Base-by-base conservation (phyloP, 768 basidiomycete genomes). In the Lyophyllum shimeji region DNA sequence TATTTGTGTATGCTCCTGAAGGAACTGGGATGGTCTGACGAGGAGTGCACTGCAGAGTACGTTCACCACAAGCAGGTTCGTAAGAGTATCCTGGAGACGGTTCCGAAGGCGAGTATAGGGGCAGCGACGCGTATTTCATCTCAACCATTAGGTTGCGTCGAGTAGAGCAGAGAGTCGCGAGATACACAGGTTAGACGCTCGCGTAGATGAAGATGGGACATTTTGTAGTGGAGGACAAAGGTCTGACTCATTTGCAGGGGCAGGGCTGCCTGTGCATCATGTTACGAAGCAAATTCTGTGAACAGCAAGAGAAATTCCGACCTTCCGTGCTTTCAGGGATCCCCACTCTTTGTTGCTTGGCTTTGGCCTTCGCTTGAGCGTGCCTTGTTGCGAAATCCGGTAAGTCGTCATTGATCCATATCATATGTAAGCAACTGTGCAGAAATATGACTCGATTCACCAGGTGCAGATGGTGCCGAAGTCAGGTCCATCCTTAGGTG, bases 51-150 rank as follows among this genome's bases (percentile, higher is more conserved):
- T 82, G 78, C 7, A 89, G 77, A 17, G 74, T 73, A 51, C 73
- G 71, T 60, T 89, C 87, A 24, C 78, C 82, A 2, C 68, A 71
- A 3, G 74, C 66, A 31, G 82, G 85, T 24, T 78, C 77, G 33
- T 67, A 76, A 46, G 87, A 84, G 63, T 89, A 90, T 7, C 71
- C 65, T 1, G 87, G 87, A 1, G 79, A 75, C 24, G 81, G 80
- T 1, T 70, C 68, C 6, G 84, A 79, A 1, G 81, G 75, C 0
- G 83, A 76, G 64, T 89, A 89, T 6, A 65, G 65, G 18, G 87
- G 84, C 29, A 84, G 23, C 3, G 40, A 17, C 46, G 56, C 46
- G 46, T 52, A 42, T 25, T 25, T 53, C 13, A 21, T 23, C 40
- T 51, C 52, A 27, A 46, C 7, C 48, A 60, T 57, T 45, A 49